phyloP scores from a whole-genome alignment of 2,329 filamentous ascomycete species.

The Botrytis cinerea region DNA sequence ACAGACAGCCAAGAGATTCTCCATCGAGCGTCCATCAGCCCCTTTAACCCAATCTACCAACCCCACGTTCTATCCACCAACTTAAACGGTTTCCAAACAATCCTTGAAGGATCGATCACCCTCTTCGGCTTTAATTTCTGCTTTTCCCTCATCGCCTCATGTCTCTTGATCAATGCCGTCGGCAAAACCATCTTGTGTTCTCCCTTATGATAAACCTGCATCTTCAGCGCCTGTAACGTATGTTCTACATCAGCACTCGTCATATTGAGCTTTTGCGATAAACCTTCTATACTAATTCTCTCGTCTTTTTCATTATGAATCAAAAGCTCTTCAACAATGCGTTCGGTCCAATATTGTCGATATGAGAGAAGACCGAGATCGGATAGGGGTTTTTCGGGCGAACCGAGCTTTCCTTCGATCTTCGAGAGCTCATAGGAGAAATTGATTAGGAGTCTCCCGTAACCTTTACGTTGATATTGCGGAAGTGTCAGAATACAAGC shows the following conservation, averaged over 20 bases:
- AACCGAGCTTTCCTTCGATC: conserved; percentile 91
- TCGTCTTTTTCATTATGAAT: conserved; percentile 67
- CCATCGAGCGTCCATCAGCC: background rate
- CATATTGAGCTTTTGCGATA: conserved; percentile 82
- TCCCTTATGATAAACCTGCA: conserved; percentile 94
- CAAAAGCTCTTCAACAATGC: conserved; percentile 83
- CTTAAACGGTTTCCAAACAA: conserved; percentile 94
- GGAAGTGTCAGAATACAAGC: conserved; percentile 96
- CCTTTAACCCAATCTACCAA: conserved; percentile 60
- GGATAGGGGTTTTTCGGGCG: conserved; percentile 92
- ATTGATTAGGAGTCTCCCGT: conserved; percentile 88
- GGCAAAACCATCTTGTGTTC: conserved; percentile 96
- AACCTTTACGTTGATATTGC: conserved; percentile 94
- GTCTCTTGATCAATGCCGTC: conserved; percentile 70
- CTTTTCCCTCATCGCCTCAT: conserved; percentile 71
- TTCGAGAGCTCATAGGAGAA: conserved; percentile 97
- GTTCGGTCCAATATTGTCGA: conserved; percentile 96
- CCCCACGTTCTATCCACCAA: conserved; percentile 92
- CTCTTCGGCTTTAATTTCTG: conserved; percentile 76
- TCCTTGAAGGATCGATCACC: conserved; percentile 72
- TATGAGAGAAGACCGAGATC: conserved; percentile 93
- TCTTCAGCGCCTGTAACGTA: conserved; percentile 88
- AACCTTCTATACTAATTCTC: conserved; percentile 80
- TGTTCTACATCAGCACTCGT: conserved; percentile 97
- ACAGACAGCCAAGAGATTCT: background rate